These are phyloP conservation scores for Xylaria acuta DNA, from an alignment of 495 filamentous ascomycete species.

Conservation along the genomic window DNA sequence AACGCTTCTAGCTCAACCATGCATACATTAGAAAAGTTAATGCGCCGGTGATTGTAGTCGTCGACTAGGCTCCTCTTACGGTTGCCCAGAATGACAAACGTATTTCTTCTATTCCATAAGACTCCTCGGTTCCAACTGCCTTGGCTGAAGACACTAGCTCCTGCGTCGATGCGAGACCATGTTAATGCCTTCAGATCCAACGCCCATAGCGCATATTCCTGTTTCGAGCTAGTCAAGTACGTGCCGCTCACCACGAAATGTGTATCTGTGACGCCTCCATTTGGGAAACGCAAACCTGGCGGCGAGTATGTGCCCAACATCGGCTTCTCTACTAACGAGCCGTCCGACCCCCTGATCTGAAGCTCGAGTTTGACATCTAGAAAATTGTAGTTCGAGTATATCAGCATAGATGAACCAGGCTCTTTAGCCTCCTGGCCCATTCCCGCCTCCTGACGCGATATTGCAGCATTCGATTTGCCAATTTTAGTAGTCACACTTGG, in stretches of 20 bases:
- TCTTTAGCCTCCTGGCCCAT: slow-evolving; percentile 60
- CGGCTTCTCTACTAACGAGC: slow-evolving; percentile 80
- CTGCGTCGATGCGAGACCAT: slow-evolving; percentile 95
- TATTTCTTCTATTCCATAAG: slow-evolving; percentile 88
- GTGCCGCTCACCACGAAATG: slow-evolving; percentile 98
- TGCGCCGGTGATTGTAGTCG: slow-evolving; percentile 95
- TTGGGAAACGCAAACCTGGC: slow-evolving; percentile 91
- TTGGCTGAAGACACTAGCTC: slow-evolving; percentile 90
- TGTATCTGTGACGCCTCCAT: slow-evolving; percentile 89
- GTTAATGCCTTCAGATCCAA: slow-evolving; percentile 84
- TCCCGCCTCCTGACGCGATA: slow-evolving; percentile 41
- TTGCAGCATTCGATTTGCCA: slow-evolving; percentile 56
- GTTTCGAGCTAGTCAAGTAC: slow-evolving; percentile 95
- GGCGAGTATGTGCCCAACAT: slow-evolving; percentile 89
- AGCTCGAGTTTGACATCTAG: slow-evolving; percentile 94
- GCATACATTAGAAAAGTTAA: slow-evolving; percentile 96
- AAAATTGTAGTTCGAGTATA: slow-evolving; percentile 99
- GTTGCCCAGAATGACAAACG: slow-evolving; percentile 94
- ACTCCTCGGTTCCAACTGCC: slow-evolving; percentile 97
- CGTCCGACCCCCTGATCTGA: slow-evolving; percentile 85
- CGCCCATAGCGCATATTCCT: slow-evolving; percentile 98
- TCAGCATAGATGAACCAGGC: slow-evolving; percentile 84
- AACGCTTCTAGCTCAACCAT: slow-evolving; percentile 97
- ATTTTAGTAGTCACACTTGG: slow-evolving; percentile 70
- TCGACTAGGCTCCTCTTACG: slow-evolving; percentile 93